Conservation (phyloP, 73 alveolate species). For the Paramecium sonneborni region DNA sequence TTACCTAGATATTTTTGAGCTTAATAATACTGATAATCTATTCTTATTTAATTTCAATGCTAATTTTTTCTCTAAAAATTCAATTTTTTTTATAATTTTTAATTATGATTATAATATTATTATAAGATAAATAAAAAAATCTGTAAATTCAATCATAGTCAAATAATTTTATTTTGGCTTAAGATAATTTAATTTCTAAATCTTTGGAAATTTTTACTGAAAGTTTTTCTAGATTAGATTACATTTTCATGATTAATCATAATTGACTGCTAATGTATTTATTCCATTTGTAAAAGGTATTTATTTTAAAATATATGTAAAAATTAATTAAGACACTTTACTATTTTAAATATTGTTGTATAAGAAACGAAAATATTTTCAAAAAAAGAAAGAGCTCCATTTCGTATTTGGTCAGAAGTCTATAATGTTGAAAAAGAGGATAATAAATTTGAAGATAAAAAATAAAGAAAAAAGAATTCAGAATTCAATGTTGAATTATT, state of each 20-base stretch:
- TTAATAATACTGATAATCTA: not conserved
- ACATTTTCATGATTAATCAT: not conserved
- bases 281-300: not conserved
- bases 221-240: not conserved
- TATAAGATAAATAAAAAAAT: too few species aligned
- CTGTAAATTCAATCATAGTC: too few species aligned
- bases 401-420: conserved; percentile 72
- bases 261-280: not conserved
- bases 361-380: conserved; percentile 71
- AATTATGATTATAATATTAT: too few species aligned
- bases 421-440: conserved; percentile 61
- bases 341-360: conserved; percentile 66
- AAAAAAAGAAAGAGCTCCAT: conserved; percentile 80
- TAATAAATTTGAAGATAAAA: not conserved
- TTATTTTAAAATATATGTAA: not conserved
- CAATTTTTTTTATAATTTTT: conserved; percentile 3
- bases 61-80: not conserved
- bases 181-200: not conserved
- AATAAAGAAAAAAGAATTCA: conserved; percentile 26
- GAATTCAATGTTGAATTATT: not conserved
- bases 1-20: not conserved
- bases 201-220: not conserved
- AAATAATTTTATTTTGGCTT: not conserved
- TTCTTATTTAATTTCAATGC: not conserved
- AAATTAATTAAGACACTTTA: conserved; percentile 63